Conservation (phyloP, 2,329 filamentous ascomycete species). For the Fusarium heterosporum region DNA sequence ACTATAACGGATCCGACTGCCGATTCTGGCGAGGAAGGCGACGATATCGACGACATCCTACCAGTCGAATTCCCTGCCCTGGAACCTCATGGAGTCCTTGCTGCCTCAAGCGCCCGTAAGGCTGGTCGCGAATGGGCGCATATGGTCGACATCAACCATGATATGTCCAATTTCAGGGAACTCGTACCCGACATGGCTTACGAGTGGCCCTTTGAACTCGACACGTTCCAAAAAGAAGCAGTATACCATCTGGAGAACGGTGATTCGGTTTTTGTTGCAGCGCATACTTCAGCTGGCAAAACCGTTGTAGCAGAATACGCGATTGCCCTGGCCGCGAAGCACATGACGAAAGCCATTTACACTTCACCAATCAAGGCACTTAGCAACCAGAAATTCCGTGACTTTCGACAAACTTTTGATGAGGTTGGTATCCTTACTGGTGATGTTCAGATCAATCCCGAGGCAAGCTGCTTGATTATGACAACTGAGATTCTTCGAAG, state of each 20-base stretch:
- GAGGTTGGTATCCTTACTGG: constrained; percentile 97
- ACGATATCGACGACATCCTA: constrained; percentile 85
- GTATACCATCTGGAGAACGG: constrained; percentile 97
- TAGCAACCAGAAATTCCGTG: constrained; percentile 98
- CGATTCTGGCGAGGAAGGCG: constrained; percentile 61
- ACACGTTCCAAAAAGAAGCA: constrained; percentile 98
- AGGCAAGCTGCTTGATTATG: constrained; percentile 99
- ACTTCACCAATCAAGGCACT: constrained; percentile 98
- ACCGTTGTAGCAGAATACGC: constrained; percentile 98
- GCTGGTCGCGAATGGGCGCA: constrained; percentile 94
- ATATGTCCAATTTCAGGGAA: constrained; percentile 93
- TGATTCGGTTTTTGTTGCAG: constrained; percentile 97
- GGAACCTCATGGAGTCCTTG: constrained; percentile 82
- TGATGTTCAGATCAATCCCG: constrained; percentile 97
- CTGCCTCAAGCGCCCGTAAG: constrained; percentile 77
- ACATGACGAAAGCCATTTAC: constrained; percentile 99
- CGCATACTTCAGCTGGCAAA: constrained; percentile 97
- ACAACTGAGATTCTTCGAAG: constrained; percentile 97
- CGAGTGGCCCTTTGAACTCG: constrained; percentile 96
- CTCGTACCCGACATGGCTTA: constrained; percentile 96
- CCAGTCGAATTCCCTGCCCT: constrained; percentile 94
- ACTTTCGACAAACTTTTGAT: constrained; percentile 90
- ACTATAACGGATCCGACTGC: constrained; percentile 45
- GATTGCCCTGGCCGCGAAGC: constrained; percentile 93
- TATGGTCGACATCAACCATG: constrained; percentile 94